A percentile compares a stretch with the other conserved stretches of the same genome.
Conservation (phyloP, 257 asterid genomes). For the Buddleja alternifolia region DNA sequence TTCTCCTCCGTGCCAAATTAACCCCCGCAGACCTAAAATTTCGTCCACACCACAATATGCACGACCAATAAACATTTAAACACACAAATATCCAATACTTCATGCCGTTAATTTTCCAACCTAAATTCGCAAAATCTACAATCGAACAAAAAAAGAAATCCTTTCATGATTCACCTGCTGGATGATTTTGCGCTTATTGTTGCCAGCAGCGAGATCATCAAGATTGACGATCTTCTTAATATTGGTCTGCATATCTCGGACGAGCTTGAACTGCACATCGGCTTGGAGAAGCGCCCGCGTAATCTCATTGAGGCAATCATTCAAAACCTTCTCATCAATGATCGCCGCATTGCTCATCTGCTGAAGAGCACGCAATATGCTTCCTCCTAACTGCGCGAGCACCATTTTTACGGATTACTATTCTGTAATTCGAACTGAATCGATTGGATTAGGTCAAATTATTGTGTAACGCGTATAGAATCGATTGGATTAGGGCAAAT, state of each 20-base stretch:
- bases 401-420: slow-evolving; percentile 62
- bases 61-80: too few relatives aligned
- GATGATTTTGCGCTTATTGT: slow-evolving; percentile 79
- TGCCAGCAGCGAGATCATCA: slow-evolving; percentile 93
- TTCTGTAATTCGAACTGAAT: slow-evolving; percentile 3
- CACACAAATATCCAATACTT: too few relatives aligned
- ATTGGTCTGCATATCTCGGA: slow-evolving; percentile 77
- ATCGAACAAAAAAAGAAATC: background rate
- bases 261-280: slow-evolving; percentile 84
- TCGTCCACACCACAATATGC: too few relatives aligned
- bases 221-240: slow-evolving; percentile 84
- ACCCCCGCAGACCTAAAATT: too few relatives aligned
- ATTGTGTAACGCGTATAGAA: too few relatives aligned
- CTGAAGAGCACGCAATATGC: slow-evolving; percentile 90
- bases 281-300: slow-evolving; percentile 87
- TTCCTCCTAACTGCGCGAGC: slow-evolving; percentile 85
- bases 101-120: too few relatives aligned
- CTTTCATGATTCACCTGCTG: slow-evolving; percentile 54
- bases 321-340: slow-evolving; percentile 81
- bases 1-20: too few relatives aligned
- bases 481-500: background rate
- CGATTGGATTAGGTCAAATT: slow-evolving; percentile 27
- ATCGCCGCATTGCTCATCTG: slow-evolving; percentile 97
- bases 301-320: slow-evolving; percentile 88
- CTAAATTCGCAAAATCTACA: background rate